phyloP scores from a whole-genome alignment of 2,329 filamentous ascomycete species.

The Fusarium sp. region DNA sequence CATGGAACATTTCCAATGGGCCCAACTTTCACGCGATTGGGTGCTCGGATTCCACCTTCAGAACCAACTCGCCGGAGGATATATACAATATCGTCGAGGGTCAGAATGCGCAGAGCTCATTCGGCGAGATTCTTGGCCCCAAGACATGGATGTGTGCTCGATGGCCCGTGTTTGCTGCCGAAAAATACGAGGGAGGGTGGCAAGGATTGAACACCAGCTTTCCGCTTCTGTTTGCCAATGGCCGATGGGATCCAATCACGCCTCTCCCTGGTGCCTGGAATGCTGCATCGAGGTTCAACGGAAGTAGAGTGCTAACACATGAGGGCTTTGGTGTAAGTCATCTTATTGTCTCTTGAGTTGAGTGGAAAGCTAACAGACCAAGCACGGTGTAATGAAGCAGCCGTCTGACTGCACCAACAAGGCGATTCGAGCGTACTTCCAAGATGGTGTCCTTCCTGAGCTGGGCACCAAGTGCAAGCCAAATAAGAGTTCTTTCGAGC shows the following conservation, averaged over 20 bases:
- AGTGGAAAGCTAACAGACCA: background rate
- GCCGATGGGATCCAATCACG: constrained; percentile 6
- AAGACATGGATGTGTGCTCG: constrained; percentile 1
- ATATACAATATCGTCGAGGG: constrained; percentile 14
- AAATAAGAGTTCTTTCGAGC: constrained; percentile 1
- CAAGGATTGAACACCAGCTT: background rate
- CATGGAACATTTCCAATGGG: background rate
- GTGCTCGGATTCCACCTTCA: constrained; percentile 15
- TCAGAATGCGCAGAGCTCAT: constrained; percentile 3
- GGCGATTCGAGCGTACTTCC: constrained; percentile 16
- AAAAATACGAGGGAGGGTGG: background rate
- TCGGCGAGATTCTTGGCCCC: background rate
- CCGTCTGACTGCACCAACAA: constrained; percentile 15
- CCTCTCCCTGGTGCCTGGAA: constrained; percentile 1
- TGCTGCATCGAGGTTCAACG: background rate
- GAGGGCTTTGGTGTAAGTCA: constrained; percentile 6
- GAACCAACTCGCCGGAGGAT: constrained; percentile 9
- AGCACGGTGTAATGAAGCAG: constrained; percentile 23
- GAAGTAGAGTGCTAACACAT: background rate
- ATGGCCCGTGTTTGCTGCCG: constrained; percentile 2
- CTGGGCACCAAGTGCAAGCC: constrained; percentile 11
- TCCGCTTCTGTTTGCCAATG: background rate
- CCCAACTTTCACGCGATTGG: constrained; percentile 10
- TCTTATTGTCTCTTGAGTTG: background rate
- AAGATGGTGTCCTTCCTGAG: constrained; percentile 4